These are phyloP conservation scores for Fallopia convolvulus DNA, from an alignment of 148 eudicot genomes.

Conservation along the genomic window DNA sequence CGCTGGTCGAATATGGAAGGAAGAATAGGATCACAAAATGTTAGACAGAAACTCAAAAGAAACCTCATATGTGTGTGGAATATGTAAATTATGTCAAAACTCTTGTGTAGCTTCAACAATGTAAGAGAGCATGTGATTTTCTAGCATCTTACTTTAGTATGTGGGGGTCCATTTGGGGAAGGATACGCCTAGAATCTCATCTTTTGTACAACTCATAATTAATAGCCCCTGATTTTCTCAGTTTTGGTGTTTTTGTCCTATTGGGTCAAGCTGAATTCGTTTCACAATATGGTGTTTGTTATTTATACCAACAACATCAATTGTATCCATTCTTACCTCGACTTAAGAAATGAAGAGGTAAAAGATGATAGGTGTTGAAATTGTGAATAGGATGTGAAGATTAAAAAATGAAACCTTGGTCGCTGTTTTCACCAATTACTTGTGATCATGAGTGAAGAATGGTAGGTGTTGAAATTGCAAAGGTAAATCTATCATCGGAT, in stretches of 20 bases:
- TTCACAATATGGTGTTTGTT: not conserved
- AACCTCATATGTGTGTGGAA: not conserved
- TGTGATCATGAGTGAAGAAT: not conserved
- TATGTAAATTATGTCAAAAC: conserved; percentile 1
- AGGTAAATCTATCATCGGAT: not conserved
- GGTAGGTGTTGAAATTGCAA: not conserved
- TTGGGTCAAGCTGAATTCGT: not conserved
- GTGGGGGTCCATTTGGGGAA: not conserved
- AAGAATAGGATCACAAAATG: not conserved
- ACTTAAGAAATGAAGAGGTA: too few relatives aligned
- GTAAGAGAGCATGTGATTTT: not conserved
- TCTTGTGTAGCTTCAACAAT: not conserved
- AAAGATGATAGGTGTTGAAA: too few relatives aligned
- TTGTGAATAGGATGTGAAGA: too few relatives aligned
- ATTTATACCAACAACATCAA: too few relatives aligned
- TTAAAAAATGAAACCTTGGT: not conserved
- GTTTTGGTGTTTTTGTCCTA: not conserved
- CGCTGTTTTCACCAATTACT: not conserved
- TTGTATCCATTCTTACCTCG: too few relatives aligned
- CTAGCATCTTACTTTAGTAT: not conserved
- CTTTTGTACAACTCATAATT: not conserved
- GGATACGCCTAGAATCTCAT: not conserved
- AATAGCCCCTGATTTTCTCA: not conserved
- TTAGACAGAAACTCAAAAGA: not conserved
- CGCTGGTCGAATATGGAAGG: conserved; percentile 25